Conservation (phyloP, 805 yeast genomes). For the Suhomyces sp. region DNA sequence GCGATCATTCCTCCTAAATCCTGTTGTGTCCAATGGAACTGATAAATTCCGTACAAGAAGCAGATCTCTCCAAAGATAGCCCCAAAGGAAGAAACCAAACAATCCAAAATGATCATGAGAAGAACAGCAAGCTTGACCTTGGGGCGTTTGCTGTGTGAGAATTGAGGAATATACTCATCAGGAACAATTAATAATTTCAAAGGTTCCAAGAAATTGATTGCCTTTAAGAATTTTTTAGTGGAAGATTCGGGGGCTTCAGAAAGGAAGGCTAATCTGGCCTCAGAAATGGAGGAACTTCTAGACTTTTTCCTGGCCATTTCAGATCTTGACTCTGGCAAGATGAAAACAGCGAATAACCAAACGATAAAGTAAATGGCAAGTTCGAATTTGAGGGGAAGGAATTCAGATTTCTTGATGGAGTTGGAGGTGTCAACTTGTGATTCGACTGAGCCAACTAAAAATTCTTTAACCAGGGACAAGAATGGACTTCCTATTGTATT, state of each 20-base stretch:
- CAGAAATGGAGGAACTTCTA: constrained; percentile 35
- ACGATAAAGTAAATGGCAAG: constrained; percentile 35
- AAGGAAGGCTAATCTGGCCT: too few species aligned
- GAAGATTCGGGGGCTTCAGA: background rate
- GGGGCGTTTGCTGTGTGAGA: background rate
- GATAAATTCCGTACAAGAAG: constrained; percentile 53
- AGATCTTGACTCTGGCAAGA: constrained; percentile 20
- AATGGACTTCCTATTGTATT: background rate
- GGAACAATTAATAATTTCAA: constrained; percentile 56
- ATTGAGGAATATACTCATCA: constrained; percentile 20
- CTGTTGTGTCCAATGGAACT: constrained; percentile 53
- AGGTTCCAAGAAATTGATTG: constrained; percentile 40
- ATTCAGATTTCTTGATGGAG: constrained; percentile 20
- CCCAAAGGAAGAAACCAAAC: constrained; percentile 34
- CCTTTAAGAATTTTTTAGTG: background rate
- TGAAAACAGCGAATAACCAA: constrained; percentile 19
- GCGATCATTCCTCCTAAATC: constrained; percentile 59
- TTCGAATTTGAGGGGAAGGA: constrained; percentile 31
- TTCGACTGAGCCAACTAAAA: constrained; percentile 1
- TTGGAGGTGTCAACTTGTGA: background rate
- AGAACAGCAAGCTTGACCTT: constrained; percentile 41
- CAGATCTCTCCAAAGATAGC: constrained; percentile 42
- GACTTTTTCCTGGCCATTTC: constrained; percentile 38
- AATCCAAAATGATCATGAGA: constrained; percentile 48
- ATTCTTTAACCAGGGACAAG: background rate